These are phyloP conservation scores for Tuber umbilicatum DNA, from an alignment of 495 filamentous ascomycete species.

Conservation along the genomic window DNA sequence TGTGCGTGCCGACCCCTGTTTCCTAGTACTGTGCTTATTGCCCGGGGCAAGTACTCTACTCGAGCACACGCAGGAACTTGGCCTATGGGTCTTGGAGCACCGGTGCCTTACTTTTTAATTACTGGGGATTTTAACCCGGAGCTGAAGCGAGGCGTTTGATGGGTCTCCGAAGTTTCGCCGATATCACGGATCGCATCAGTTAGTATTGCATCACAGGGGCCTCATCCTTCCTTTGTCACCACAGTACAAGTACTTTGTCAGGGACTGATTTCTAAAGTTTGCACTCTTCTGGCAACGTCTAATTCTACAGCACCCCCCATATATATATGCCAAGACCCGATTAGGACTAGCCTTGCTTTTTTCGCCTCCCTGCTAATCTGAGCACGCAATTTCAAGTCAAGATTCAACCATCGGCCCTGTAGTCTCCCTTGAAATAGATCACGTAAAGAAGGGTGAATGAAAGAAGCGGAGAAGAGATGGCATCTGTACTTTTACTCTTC, in stretches of 20 bases:
- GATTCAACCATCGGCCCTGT: conserved; percentile 41
- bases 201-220: conserved; percentile 22
- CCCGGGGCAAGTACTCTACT: not conserved
- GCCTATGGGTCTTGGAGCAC: not conserved
- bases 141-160: not conserved
- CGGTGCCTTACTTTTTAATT: not conserved
- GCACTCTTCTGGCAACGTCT: conserved; percentile 20
- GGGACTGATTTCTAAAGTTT: conserved; percentile 10
- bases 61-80: not conserved
- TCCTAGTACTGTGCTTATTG: too few relatives aligned
- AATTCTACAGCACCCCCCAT: conserved; percentile 3
- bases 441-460: conserved; percentile 12
- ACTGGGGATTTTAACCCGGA: not conserved
- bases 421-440: conserved; percentile 24
- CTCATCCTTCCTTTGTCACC: conserved; percentile 10
- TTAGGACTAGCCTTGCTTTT: conserved; percentile 24
- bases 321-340: conserved; percentile 16
- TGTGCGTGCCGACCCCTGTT: too few relatives aligned
- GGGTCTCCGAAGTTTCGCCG: conserved; percentile 12
- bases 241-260: not conserved
- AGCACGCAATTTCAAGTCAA: conserved; percentile 37
- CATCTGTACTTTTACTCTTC: conserved; percentile 23
- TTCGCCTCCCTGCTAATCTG: conserved; percentile 18
- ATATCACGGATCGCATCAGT: conserved; percentile 23
- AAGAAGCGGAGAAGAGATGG: conserved; percentile 12